A percentile compares a stretch with the other conserved stretches of the same genome.
Conservation (phyloP, 2,329 filamentous ascomycete species). For the Magnaporthales sp. region DNA sequence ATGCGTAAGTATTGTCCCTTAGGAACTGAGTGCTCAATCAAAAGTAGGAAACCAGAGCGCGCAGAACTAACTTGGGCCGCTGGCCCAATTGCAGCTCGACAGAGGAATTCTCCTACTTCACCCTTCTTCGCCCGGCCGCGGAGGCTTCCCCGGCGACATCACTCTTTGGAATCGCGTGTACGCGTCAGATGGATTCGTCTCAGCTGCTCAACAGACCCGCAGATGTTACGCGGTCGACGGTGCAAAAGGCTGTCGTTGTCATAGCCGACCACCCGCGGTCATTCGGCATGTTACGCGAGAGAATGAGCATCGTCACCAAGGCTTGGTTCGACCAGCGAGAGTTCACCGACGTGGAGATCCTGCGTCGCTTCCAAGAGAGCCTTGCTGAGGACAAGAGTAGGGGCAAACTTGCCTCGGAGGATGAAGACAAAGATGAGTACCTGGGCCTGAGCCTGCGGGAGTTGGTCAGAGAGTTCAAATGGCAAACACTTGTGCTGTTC, state of each 20-base stretch:
- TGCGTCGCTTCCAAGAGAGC: conserved; percentile 85
- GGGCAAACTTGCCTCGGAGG: conserved; percentile 44
- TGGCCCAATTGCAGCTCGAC: conserved; percentile 48
- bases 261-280: conserved; percentile 84
- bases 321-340: conserved; percentile 96
- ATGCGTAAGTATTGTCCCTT: conserved; percentile 58
- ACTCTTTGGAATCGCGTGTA: conserved; percentile 93
- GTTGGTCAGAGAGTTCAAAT: conserved; percentile 87
- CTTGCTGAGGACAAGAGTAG: conserved; percentile 58
- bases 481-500: conserved; percentile 87
- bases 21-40: neutral
- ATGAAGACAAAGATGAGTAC: conserved; percentile 75
- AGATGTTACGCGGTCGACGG: conserved; percentile 93
- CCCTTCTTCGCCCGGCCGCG: conserved; percentile 60
- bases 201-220: conserved; percentile 68
- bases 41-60: neutral
- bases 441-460: conserved; percentile 83
- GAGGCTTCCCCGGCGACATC: conserved; percentile 64
- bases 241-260: conserved; percentile 96
- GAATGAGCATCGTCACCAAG: conserved; percentile 80
- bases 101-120: conserved; percentile 99
- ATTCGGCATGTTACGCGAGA: conserved; percentile 85
- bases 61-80: neutral
- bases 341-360: conserved; percentile 84
- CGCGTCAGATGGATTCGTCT: conserved; percentile 77